phyloP scores from a whole-genome alignment of 2,329 filamentous ascomycete species.

The Aspergillus ochraceoroseus region DNA sequence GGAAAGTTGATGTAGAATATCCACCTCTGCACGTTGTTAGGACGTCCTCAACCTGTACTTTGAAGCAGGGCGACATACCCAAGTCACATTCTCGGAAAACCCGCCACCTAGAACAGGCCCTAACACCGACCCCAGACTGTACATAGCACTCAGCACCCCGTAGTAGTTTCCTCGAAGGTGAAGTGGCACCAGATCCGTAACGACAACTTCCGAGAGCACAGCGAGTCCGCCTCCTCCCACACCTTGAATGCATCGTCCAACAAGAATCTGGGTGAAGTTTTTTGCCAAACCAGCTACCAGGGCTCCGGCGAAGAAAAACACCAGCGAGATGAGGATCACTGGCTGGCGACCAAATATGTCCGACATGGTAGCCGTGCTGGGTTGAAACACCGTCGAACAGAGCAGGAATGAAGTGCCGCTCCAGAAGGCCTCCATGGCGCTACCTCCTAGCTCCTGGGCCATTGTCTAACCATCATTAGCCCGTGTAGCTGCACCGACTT shows the following conservation, averaged over 20 bases:
- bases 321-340: conserved; percentile 40
- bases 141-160: conserved; percentile 21
- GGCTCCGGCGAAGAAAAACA: conserved; percentile 50
- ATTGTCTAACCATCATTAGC: conserved; percentile 39
- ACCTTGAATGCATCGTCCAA: conserved; percentile 53
- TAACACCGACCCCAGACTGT: conserved; percentile 40
- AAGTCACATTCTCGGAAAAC: conserved; percentile 21
- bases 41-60: neutral
- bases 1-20: conserved; percentile 32
- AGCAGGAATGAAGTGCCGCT: conserved; percentile 65
- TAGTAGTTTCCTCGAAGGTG: conserved; percentile 28
- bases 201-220: conserved; percentile 42
- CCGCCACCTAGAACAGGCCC: conserved; percentile 45
- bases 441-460: conserved; percentile 49
- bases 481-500: neutral
- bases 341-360: conserved; percentile 52
- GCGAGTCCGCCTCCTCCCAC: conserved; percentile 46
- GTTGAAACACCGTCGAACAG: conserved; percentile 53
- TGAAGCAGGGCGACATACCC: conserved; percentile 11
- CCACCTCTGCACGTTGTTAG: conserved; percentile 20
- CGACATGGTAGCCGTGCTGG: conserved; percentile 48
- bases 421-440: conserved; percentile 63
- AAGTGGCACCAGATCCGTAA: conserved; percentile 46
- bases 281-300: conserved; percentile 49
- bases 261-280: conserved; percentile 48